Conservation (phyloP, 179 eudicot genomes). For the Dionaea muscipula region DNA sequence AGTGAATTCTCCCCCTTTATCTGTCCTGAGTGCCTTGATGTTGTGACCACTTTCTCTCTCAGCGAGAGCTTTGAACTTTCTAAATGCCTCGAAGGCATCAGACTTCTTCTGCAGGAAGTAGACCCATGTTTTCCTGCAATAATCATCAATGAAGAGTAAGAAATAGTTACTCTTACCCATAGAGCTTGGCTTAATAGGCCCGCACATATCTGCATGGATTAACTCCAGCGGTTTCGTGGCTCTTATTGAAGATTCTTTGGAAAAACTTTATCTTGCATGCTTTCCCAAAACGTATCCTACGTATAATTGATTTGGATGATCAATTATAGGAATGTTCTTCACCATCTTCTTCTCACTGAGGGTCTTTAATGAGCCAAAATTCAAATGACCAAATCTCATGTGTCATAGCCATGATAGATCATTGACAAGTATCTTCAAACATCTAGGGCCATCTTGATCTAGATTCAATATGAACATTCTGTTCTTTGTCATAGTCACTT, state of each 20-base stretch:
- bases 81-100: neutral
- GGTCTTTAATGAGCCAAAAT: neutral
- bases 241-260: neutral
- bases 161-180: neutral
- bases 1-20: neutral
- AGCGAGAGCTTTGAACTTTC: neutral
- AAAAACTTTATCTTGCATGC: neutral
- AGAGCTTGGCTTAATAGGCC: neutral
- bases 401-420: neutral
- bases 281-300: neutral
- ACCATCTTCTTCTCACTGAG: neutral
- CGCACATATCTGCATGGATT: neutral
- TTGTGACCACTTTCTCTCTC: neutral
- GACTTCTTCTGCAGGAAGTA: neutral
- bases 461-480: neutral
- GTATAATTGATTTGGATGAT: neutral
- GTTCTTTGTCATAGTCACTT: neutral
- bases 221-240: neutral
- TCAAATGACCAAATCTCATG: too few relatives aligned
- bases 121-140: neutral
- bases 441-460: neutral
- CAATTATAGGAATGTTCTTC: neutral
- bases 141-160: neutral
- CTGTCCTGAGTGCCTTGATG: neutral
- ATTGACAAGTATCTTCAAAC: neutral